Evolutionary conservation across 129 eudicot genomes (phyloP).

Genomic region (Solidago caesia): DNA sequence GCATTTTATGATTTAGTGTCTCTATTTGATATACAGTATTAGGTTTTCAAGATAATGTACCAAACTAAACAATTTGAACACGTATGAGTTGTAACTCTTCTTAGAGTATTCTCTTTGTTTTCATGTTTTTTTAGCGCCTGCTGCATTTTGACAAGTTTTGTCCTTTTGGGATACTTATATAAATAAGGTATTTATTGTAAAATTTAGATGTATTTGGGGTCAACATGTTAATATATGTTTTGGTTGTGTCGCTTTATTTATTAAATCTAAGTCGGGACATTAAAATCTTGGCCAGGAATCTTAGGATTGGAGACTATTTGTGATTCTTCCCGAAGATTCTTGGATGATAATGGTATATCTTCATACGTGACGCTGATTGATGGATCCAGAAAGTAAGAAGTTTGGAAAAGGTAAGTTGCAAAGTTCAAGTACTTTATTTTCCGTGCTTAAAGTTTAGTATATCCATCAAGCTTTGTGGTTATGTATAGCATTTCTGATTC

Average conservation of each 20-base stretch:
- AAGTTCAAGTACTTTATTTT: conserved; percentile 3
- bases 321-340: conserved; percentile 13
- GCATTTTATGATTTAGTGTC: no score
- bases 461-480: background rate
- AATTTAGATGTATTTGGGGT: background rate
- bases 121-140: background rate
- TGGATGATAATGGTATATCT: conserved; percentile 52
- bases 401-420: conserved; percentile 80
- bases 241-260: background rate
- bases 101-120: no score
- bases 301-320: background rate
- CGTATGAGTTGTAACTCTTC: no score
- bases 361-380: conserved; percentile 47
- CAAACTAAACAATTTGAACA: background rate
- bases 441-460: background rate
- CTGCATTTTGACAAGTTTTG: conserved; percentile 1
- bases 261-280: background rate
- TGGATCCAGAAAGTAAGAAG: conserved; percentile 84
- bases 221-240: background rate
- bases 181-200: background rate
- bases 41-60: background rate
- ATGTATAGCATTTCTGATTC: background rate
- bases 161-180: background rate
- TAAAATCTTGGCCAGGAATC: background rate
- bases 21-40: background rate